Base-by-base conservation (phyloP, 192 early-diverging fungal species). In the Endogone sp. region DNA sequence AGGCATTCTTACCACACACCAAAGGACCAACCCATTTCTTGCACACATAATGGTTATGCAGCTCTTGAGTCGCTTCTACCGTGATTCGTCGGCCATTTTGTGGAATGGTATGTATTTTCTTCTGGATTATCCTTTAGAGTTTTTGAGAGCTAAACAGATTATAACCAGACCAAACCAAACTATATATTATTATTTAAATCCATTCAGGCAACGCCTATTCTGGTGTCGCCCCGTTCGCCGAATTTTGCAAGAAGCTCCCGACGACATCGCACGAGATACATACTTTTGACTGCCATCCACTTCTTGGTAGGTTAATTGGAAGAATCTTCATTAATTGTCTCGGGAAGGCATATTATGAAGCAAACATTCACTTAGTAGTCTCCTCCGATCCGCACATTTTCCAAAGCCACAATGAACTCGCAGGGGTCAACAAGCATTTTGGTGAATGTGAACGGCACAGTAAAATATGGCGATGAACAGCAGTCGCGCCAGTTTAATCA, bases 281-380 rank as follows among this genome's bases (percentile, higher is more conserved):
- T 29, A 54, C 72, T 2, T 85, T 81, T 24, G 79, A 85, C 65
- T 79, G 81, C 29, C 83, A 85, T 22, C 83, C 83, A n/a, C 31
- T 85, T 29, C 72, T 78, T 63, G 71, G 82, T 83, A 78, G 22
- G 67, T 56, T 11, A n/a, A n/a, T n/a, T n/a, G n/a, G n/a, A 44
- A 8, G 13, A 44, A 13, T 44, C 37, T 4, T 13, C 4, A 44
- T 13, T 13, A 44, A 8, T 44, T 4, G 37, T 44, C 13, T 13
- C 13, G 13, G 6, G 37, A 44, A 8, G 6, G 6, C 37, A 44
- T 13, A 44, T 13, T 44, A 4, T 60, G 6, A n/a, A 60, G 20
- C 27, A 6, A 10, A 9, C 20, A n/a, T 4, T 60, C 22, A n/a
- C n/a, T n/a, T 60, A 4, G 9, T 28, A 28, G 22, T 28, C 27